These are phyloP conservation scores for Trametes polyzona DNA, from an alignment of 1,284 basidiomycete species.

Conservation along the genomic window DNA sequence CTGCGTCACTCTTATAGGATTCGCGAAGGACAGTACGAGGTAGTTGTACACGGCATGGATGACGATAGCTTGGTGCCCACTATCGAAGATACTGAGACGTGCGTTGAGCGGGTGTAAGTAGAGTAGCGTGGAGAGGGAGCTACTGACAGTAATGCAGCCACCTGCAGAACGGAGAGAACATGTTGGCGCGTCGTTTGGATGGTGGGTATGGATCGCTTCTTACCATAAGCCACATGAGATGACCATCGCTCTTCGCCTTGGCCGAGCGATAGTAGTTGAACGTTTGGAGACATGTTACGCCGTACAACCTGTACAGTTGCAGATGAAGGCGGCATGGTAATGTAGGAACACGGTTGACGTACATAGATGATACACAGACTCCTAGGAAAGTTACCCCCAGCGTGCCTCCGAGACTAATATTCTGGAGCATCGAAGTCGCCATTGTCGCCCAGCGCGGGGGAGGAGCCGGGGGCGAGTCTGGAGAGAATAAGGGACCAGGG, in stretches of 20 bases:
- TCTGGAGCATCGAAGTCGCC: not conserved
- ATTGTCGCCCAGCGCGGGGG: not conserved
- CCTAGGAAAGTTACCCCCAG: constrained; percentile 7
- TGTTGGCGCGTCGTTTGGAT: no score
- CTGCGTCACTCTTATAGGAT: not conserved
- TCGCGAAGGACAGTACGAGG: not conserved
- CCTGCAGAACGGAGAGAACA: no score
- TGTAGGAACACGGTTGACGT: not conserved
- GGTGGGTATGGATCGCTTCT: not conserved
- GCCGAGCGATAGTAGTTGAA: constrained; percentile 7
- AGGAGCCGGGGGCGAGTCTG: no score
- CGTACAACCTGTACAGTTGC: constrained; percentile 4
- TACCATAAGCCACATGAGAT: not conserved
- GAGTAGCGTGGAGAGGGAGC: not conserved
- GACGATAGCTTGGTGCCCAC: constrained; percentile 1
- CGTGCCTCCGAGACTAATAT: not conserved
- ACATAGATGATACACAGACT: constrained; percentile 9
- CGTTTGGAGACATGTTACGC: constrained; percentile 6
- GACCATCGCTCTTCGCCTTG: not conserved
- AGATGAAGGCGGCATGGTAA: not conserved
- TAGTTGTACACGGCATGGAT: constrained; percentile 6
- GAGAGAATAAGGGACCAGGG: no score
- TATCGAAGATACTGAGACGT: not conserved
- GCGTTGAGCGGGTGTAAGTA: not conserved
- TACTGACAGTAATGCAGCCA: not conserved